phyloP scores from a whole-genome alignment of 495 filamentous ascomycete genomes.

The Podospora sp. region DNA sequence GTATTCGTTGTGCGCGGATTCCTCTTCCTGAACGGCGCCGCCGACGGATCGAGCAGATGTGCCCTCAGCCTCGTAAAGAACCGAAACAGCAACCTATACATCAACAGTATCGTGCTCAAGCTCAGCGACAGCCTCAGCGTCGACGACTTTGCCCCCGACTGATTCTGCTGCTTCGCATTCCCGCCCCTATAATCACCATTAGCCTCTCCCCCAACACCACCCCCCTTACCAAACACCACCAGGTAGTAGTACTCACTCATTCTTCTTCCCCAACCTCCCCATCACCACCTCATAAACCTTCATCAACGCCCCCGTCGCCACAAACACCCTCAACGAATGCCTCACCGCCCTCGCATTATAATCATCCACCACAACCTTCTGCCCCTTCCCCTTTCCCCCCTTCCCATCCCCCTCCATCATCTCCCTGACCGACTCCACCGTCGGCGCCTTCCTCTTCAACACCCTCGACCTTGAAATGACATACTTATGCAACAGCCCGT shows the following conservation, averaged over 20 bases:
- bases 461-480: constrained; percentile 66
- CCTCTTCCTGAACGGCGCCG: constrained; percentile 73
- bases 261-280: constrained; percentile 46
- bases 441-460: constrained; percentile 64
- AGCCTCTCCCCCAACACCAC: background rate
- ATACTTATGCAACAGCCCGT: constrained; percentile 77
- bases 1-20: constrained; percentile 75
- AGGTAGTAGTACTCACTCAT: constrained; percentile 43
- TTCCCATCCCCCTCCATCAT: constrained; percentile 45
- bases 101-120: constrained; percentile 78
- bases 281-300: constrained; percentile 68
- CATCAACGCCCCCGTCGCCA: constrained; percentile 67
- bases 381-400: constrained; percentile 15
- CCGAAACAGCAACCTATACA: constrained; percentile 86
- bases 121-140: constrained; percentile 80
- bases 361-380: constrained; percentile 53
- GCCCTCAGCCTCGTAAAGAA: constrained; percentile 82
- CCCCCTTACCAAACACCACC: background rate
- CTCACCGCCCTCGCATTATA: constrained; percentile 81
- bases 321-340: constrained; percentile 73
- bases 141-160: constrained; percentile 55
- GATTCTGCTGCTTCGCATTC: constrained; percentile 41
- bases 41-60: constrained; percentile 73
- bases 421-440: constrained; percentile 49
- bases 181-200: background rate